phyloP scores from a whole-genome alignment of 257 asterid species.

The Osmanthus fragrans region DNA sequence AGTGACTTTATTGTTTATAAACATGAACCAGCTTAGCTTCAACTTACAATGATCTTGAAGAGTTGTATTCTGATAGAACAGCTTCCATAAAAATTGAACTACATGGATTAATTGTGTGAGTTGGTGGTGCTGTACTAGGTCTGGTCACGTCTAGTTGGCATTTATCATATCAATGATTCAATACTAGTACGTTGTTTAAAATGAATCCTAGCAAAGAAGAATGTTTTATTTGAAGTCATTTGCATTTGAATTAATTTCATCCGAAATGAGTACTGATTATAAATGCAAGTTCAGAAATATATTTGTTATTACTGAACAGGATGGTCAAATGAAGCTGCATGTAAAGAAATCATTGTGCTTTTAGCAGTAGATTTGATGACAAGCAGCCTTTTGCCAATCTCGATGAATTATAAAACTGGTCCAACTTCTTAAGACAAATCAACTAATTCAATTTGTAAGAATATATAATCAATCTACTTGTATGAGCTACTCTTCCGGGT shows the following conservation, averaged over 20 bases:
- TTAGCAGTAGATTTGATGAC: neutral
- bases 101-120: constrained; percentile 3
- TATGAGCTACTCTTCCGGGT: neutral
- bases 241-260: constrained; percentile 5
- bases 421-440: constrained; percentile 6
- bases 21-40: too few species aligned
- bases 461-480: neutral
- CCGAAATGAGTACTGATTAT: neutral
- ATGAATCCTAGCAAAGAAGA: neutral
- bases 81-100: constrained; percentile 10
- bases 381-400: neutral
- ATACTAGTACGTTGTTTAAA: neutral
- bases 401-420: neutral
- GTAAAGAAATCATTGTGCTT: neutral
- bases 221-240: neutral
- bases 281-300: neutral
- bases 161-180: neutral
- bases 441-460: neutral
- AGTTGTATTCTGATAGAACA: neutral
- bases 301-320: neutral
- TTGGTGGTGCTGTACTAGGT: neutral
- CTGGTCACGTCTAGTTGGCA: neutral
- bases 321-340: neutral
- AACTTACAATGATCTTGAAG: neutral
- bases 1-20: too few species aligned